A percentile compares a stretch with the other conserved stretches of the same genome.
These are phyloP conservation scores for Cystobasidium pallidum DNA, from an alignment of 1,284 basidiomycete species.

Conservation along the genomic window DNA sequence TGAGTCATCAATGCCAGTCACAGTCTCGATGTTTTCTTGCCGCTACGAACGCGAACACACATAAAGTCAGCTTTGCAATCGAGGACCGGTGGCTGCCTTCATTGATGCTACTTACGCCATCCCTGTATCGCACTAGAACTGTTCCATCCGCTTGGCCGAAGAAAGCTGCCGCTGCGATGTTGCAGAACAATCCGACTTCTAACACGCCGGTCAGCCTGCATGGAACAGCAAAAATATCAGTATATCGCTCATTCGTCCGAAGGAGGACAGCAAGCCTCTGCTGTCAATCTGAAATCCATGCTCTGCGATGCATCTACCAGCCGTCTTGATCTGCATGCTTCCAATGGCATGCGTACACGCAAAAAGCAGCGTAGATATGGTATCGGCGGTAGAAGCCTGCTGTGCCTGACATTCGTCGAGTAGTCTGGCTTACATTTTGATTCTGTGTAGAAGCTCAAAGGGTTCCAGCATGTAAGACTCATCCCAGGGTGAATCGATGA, in stretches of 20 bases:
- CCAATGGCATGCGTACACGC: no score
- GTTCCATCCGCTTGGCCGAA: conserved; percentile 66
- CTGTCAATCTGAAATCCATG: no score
- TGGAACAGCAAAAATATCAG: not conserved
- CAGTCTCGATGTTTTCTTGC: conserved; percentile 24
- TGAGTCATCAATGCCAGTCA: conserved; percentile 19
- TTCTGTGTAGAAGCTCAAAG: conserved; percentile 57
- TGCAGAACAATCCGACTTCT: conserved; percentile 93
- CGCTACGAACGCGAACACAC: conserved; percentile 5
- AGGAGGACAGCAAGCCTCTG: no score
- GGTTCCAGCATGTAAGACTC: conserved; percentile 72
- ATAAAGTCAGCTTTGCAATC: not conserved
- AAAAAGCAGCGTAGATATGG: no score
- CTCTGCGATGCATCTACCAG: no score
- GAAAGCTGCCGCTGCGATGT: conserved; percentile 92
- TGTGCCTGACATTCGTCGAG: no score
- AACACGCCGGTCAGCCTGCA: conserved; percentile 92
- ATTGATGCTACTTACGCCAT: conserved; percentile 23
- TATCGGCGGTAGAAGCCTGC: no score
- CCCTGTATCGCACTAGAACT: conserved; percentile 29
- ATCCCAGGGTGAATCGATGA: conserved; percentile 83
- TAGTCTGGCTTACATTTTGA: conserved; percentile 51
- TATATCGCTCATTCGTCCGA: no score
- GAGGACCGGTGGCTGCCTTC: not conserved
- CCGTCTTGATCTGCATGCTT: no score